phyloP scores from a whole-genome alignment of 805 yeast genomes.

The Lipomyces yamanashiensis region DNA sequence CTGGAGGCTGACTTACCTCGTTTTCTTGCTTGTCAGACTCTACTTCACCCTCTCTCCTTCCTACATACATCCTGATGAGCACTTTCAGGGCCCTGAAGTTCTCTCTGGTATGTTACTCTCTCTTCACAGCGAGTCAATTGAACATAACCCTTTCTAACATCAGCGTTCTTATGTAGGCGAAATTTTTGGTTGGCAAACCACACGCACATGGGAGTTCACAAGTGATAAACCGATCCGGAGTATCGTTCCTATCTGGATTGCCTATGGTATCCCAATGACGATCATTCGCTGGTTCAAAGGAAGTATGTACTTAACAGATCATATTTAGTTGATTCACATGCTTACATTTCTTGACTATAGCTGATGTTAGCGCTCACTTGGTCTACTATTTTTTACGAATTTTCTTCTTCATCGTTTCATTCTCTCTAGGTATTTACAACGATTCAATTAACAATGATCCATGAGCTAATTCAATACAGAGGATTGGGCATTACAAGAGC shows the following conservation, averaged over 20 bases:
- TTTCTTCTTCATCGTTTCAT: conserved; percentile 31
- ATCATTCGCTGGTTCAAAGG: conserved; percentile 37
- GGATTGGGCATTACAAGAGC: conserved; percentile 37
- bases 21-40: conserved; percentile 48
- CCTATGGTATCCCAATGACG: conserved; percentile 69
- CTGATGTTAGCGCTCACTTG: conserved; percentile 22
- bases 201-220: conserved; percentile 84
- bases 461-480: conserved; percentile 15
- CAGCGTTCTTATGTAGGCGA: conserved; percentile 28
- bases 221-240: conserved; percentile 67
- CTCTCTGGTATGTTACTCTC: conserved; percentile 49
- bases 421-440: conserved; percentile 22
- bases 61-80: conserved; percentile 97
- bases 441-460: neutral
- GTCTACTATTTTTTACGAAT: conserved; percentile 34
- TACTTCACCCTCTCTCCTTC: conserved; percentile 70
- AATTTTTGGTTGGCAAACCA: conserved; percentile 52
- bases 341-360: neutral
- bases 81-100: conserved; percentile 86
- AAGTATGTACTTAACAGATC: conserved; percentile 13
- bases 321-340: neutral
- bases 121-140: neutral
- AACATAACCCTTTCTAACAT: too few relatives aligned
- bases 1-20: conserved; percentile 33
- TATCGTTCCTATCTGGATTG: conserved; percentile 64